Base-by-base conservation (phyloP, 306 rosid species). In the Rosa persica region DNA sequence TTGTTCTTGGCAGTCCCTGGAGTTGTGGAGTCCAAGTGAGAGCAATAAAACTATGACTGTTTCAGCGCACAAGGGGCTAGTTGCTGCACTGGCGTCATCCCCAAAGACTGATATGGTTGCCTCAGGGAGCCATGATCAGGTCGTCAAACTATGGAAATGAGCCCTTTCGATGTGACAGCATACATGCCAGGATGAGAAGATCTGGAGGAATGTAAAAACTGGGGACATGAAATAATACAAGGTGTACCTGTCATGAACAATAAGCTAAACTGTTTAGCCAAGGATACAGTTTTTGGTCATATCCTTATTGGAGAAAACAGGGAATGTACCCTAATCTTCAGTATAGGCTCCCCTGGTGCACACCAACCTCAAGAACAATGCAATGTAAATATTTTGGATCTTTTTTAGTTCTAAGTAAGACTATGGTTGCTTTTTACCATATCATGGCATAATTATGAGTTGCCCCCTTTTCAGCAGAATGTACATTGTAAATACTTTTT, bases 71-170 rank as follows among this genome's bases (percentile, higher is more conserved):
- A 55, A 76, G 39, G 96, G 87, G 44, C 30, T 77, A 34, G 83
- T 91, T 61, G 70, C 84, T 36, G 92, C 85, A 58, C 81, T 88
- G 15, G 84, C 86, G 40, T 84, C 80, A 57, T 81, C 90, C 43
- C 73, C 76, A 0, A n/a, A 51, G 70, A 78, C 76, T 43, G 82
- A 82, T 40, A 67, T 82, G 86, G 78, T 91, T 49, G 96, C 96
- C 74, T 89, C 96, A 0, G 86, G 86, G 23, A 80, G 96, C 80
- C 86, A 86, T 79, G 96, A 91, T 82, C 79, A 71, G 7, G 76
- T 78, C 22, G 90, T 88, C 72, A 91, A 88, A 79, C 60, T 89
- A 25, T 91, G 96, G 96, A 89, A 83, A 82, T 91, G 75, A 86
- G 66, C 19, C 75, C 70, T 68, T 68, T 67, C 23, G 19, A 8